phyloP scores from a whole-genome alignment of 1,284 basidiomycete genomes.

The Austroboletus novae-zelandiae region DNA sequence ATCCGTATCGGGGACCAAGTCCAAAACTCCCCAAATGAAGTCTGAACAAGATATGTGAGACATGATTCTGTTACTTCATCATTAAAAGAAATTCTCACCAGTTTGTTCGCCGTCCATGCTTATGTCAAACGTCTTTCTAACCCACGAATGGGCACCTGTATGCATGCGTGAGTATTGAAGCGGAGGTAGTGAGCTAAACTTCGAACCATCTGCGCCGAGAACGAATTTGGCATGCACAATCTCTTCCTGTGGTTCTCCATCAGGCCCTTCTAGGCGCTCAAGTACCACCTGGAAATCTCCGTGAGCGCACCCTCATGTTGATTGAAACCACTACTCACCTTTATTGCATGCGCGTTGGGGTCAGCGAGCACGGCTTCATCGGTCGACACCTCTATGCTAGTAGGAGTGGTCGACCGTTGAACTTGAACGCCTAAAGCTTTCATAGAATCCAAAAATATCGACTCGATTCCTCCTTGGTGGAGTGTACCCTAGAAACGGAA shows the following conservation, averaged over 20 bases:
- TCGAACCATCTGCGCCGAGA: slow-evolving; percentile 52
- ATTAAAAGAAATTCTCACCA: slow-evolving; percentile 32
- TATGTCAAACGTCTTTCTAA: slow-evolving; percentile 50
- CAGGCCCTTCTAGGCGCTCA: slow-evolving; percentile 28
- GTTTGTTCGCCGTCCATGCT: slow-evolving; percentile 58
- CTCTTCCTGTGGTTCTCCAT: slow-evolving; percentile 36
- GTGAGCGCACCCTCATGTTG: slow-evolving; percentile 1
- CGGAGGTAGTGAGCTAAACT: background rate
- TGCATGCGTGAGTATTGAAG: background rate
- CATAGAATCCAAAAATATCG: slow-evolving; percentile 35
- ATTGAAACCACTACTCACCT: slow-evolving; percentile 15
- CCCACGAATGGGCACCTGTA: slow-evolving; percentile 59
- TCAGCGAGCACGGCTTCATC: slow-evolving; percentile 28
- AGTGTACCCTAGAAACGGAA: slow-evolving; percentile 24
- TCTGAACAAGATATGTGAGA: slow-evolving; percentile 33
- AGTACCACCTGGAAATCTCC: slow-evolving; percentile 33
- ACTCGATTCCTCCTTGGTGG: slow-evolving; percentile 38
- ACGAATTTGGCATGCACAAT: slow-evolving; percentile 53
- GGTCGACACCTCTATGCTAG: slow-evolving; percentile 31
- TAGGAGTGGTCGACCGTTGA: slow-evolving; percentile 34
- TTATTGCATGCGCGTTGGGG: slow-evolving; percentile 33
- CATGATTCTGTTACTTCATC: background rate
- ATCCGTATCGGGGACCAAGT: slow-evolving; percentile 50
- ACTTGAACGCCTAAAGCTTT: slow-evolving; percentile 30
- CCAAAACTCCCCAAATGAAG: slow-evolving; percentile 57